Base-by-base conservation (phyloP, 2,329 filamentous ascomycete genomes). In the Hypoxylon sp. region DNA sequence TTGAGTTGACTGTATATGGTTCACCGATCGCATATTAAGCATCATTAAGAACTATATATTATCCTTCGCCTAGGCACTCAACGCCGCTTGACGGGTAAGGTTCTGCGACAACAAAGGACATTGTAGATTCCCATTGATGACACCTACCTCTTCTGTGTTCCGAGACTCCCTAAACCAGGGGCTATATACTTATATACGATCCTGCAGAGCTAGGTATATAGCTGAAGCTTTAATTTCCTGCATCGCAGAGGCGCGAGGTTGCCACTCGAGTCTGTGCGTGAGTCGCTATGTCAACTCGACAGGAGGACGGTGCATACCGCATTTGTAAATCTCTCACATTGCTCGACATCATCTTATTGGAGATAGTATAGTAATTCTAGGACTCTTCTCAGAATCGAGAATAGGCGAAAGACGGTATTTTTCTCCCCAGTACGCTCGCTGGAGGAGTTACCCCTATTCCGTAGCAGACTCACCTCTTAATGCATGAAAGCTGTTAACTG, bases 401-500 rank as follows among this genome's bases (percentile, higher is more conserved):
- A 14, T 4, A 16, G 14, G 11, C 24, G 24, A 11, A 33, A 16
- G 38, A n/a, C 33, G 3, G 14, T 16, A n/a, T 5, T 24, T 20
- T 12, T 33, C 24, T 55, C 30, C 11, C 12, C 8, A 24, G 8
- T n/a, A 14, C 44, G 20, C 8, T 42, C 26, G 26, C 16, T 11
- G 42, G 14, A 11, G n/a, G 16, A 16, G 11, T 16, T 33, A 26
- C 52, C 52, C 52, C 52, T 55, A 55, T 55, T 46, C 40, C 30
- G 12, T 2, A 14, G 40, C 4, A 14, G 30, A 32, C 28, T 18
- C 24, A 46, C 40, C 28, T 26, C 32, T 46, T 55, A 22, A 14
- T 4, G 28, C 28, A 46, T 36, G 46, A 9, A 36, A 12, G 18
- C 52, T 1, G 16, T 14, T 55, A 55, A 26, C 7, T 55, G 24